Base-by-base conservation (phyloP, 768 basidiomycete genomes). In the Termitomyces sp. region DNA sequence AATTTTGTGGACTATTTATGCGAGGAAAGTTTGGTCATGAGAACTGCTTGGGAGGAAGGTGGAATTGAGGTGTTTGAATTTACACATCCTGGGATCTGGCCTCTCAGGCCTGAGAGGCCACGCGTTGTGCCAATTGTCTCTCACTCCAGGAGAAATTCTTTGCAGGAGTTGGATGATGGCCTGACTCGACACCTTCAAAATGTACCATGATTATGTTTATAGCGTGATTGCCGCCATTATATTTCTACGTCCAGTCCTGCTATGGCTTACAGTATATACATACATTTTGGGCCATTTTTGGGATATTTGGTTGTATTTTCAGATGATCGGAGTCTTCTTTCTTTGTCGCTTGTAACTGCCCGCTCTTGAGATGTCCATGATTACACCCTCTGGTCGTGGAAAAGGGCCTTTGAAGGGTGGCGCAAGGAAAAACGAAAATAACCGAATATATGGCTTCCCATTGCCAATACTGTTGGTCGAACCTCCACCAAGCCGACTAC, bases 381-480 rank as follows among this genome's bases (percentile, higher is more conserved):
- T 59, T 42, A 57, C 37, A 47, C 54, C 56, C 78, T 84, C 64
- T 34, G 68, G 63, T 42, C 74, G 72, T 9, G 59, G 75, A 40
- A 77, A 67, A 68, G 72, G 68, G 17, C 63, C 64, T 16, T 61
- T 65, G 28, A 91, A 90, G 72, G 75, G 74, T 5, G 78, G 79
- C 17, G 78, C 76, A 39, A 75, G 78, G 16, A 79, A 80, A 46
- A 72, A 78, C 27, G 86, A 91, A 64, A 87, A 82, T 63, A 85
- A 89, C 66, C 72, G 75, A 50, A 79, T 86, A 45, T 90, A 92
- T 57, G 84, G 78, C 0, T 71, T 87, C 56, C 85, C 88, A 0
- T 79, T 93, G n/a, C 91, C 91, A 0, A 67, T 86, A 48, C 64
- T 78, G 41, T 76, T 83, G 58, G 55, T 70, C 56, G 71, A 79